These are phyloP conservation scores for Oenanthe sinensis DNA, from an alignment of 129 eudicot genomes.

Conservation along the genomic window DNA sequence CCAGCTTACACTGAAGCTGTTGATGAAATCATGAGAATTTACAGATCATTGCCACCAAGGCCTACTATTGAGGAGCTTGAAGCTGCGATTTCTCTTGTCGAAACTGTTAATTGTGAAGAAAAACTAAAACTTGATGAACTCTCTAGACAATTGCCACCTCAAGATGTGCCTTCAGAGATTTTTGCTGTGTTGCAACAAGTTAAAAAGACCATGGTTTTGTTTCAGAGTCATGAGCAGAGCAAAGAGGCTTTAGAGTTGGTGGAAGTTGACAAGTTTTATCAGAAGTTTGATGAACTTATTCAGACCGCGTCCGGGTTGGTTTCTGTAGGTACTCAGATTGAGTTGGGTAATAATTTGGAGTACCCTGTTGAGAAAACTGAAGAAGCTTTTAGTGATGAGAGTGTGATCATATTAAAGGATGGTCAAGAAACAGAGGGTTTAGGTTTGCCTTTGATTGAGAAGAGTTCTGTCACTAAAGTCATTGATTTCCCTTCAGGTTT, in stretches of 20 bases:
- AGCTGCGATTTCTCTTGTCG: conserved; percentile 61
- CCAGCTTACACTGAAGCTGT: conserved; percentile 37
- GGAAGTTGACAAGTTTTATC: conserved; percentile 46
- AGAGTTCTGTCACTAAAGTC: conserved; percentile 22
- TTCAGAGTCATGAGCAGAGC: conserved; percentile 54
- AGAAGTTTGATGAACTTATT: conserved; percentile 52
- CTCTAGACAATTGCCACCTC: conserved; percentile 27
- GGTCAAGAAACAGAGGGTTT: conserved; percentile 21
- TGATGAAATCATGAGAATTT: conserved; percentile 39
- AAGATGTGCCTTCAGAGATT: conserved; percentile 45
- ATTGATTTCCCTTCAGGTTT: conserved; percentile 42
- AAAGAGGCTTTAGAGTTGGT: conserved; percentile 58
- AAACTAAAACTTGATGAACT: conserved; percentile 39
- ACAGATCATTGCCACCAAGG: conserved; percentile 49
- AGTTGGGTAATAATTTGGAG: conserved; percentile 17
- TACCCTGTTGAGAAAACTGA: conserved; percentile 27
- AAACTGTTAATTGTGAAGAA: conserved; percentile 40
- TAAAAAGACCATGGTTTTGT: conserved; percentile 41
- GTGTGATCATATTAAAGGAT: conserved; percentile 18
- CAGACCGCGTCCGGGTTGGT: conserved; percentile 52
- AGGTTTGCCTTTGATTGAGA: conserved; percentile 29
- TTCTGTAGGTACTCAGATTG: conserved; percentile 44
- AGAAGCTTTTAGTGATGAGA: conserved; percentile 29
- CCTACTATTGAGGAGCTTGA: conserved; percentile 68
- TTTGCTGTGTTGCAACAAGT: conserved; percentile 49